Conservation (phyloP, 176 grass and related monocot genomes). For the Luzula sylvatica region DNA sequence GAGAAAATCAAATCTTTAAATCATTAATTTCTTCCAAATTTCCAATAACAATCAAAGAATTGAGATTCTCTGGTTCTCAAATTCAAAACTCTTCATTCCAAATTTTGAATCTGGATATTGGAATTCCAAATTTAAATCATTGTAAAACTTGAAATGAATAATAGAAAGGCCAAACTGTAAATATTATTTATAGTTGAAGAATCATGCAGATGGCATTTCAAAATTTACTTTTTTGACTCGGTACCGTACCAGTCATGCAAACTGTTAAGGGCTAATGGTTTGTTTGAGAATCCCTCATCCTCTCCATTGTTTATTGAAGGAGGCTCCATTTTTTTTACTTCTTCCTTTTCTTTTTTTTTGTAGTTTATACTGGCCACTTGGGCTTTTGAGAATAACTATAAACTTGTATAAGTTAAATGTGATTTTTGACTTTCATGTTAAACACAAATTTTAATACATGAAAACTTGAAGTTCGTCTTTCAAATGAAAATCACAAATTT, state of each 20-base stretch:
- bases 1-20: conserved; percentile 23
- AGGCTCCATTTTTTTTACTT: no score
- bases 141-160: not conserved
- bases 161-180: no score
- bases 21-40: not conserved
- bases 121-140: no score
- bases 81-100: conserved; percentile 8
- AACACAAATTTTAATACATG: no score
- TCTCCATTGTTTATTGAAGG: not conserved
- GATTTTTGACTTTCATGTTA: no score
- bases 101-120: not conserved
- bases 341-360: no score
- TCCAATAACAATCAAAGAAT: not conserved
- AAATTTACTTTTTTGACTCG: not conserved
- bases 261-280: not conserved
- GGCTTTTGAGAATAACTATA: no score
- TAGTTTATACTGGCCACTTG: no score
- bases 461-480: no score
- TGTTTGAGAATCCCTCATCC: no score
- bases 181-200: not conserved
- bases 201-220: conserved; percentile 8
- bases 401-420: no score
- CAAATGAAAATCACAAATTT: no score
- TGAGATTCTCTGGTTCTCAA: conserved; percentile 10
- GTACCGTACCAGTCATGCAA: conserved; percentile 6